phyloP scores from a whole-genome alignment of 257 asterid species.

The Agastache rugosa region DNA sequence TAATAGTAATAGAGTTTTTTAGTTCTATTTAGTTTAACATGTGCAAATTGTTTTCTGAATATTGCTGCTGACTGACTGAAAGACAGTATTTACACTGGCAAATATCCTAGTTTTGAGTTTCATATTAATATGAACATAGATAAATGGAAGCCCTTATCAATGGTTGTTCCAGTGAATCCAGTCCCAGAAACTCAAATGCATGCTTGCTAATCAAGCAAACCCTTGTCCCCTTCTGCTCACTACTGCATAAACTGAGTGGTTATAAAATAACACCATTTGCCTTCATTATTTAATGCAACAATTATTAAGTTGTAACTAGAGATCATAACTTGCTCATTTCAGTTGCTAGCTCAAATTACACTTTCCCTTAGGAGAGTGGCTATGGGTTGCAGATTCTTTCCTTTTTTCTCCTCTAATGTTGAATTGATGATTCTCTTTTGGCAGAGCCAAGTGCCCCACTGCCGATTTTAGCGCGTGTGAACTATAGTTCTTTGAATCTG shows the following conservation, averaged over 20 bases:
- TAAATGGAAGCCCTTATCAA: neutral
- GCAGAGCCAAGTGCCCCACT: neutral
- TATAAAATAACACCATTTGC: neutral
- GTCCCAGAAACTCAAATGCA: neutral
- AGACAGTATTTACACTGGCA: no score
- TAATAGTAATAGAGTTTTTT: no score
- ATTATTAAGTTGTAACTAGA: neutral
- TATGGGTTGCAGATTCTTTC: slow-evolving; percentile 14
- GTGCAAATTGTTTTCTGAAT: neutral
- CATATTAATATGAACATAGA: neutral
- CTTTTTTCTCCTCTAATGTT: neutral
- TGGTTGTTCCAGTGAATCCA: neutral
- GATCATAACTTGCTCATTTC: slow-evolving; percentile 11
- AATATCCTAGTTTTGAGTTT: neutral
- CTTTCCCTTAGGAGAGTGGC: neutral
- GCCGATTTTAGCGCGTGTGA: neutral
- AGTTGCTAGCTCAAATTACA: neutral
- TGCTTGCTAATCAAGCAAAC: neutral
- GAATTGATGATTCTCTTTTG: neutral
- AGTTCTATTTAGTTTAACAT: neutral
- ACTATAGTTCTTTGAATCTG: neutral
- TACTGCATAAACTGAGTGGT: neutral
- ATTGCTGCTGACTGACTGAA: neutral
- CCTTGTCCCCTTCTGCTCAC: neutral
- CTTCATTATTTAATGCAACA: slow-evolving; percentile 9